Evolutionary conservation across 805 yeast species (phyloP), one percentile per base, ranked within the genome.

Genomic region (Nakazawaea laoshanensis): DNA sequence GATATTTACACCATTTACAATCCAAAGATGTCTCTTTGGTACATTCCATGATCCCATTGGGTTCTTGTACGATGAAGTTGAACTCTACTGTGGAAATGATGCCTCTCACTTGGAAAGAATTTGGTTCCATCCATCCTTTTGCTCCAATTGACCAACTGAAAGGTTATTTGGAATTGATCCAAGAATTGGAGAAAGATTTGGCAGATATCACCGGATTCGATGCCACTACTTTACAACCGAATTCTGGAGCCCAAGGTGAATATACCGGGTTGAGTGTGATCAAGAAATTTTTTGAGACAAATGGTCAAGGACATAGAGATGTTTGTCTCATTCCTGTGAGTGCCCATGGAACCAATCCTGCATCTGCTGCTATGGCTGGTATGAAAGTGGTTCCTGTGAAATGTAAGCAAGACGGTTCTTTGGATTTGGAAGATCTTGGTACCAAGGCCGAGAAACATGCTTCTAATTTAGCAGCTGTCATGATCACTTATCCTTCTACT

Each of bases 321-420:
- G 69, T 92, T 34, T 92, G 96, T 58, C 67, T 92, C 52, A 92
- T 92, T 47, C 98, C 98, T 4, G 95, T 89, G 4, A 78, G 92
- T 48, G 98, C 98, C 2, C 98, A 92, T 52, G 98, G 98, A 38
- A 92, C 98, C 12, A 92, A 92, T 53, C 98, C 98, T 16, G 98
- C 98, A 1, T 85, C 96, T 28, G 97, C 98, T 13, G 85, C 95
- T 13, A 92, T 92, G 95, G 79, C 94, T 46, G 96, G 96, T 23
- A 62, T 92, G 59, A 86, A 84, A 57, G 97, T 92, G 29, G 85
- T 92, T 14, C 79, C 96, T 4, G 86, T 92, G 29, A 86, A 87
- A 55, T 92, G 98, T 63, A 61, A 79, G 35, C 53, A 65, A 10
- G 75, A 87, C 49, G 98, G 98, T 35, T 84, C 92, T 37, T 72